Conservation (phyloP, 2,329 filamentous ascomycete genomes). For the Xylaria sp. region DNA sequence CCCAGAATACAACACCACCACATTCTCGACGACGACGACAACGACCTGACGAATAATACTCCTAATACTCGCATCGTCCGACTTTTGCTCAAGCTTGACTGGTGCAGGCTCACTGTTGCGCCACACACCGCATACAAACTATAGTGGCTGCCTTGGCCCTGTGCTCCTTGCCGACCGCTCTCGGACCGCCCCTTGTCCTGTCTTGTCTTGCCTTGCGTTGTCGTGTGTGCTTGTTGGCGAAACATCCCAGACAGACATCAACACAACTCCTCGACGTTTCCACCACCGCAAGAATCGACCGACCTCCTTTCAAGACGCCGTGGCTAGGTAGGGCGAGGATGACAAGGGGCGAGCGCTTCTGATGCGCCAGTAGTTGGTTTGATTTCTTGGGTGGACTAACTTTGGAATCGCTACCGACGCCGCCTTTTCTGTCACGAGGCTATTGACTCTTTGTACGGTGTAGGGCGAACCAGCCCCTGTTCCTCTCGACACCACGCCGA, state of each 20-base stretch:
- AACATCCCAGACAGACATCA: slow-evolving; percentile 15
- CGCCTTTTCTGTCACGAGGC: slow-evolving; percentile 4
- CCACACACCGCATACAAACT: slow-evolving; percentile 14
- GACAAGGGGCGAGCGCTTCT: slow-evolving; percentile 34
- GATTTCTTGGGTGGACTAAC: slow-evolving; percentile 23
- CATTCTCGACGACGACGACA: slow-evolving; percentile 20
- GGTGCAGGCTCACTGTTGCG: slow-evolving; percentile 15
- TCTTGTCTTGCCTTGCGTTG: slow-evolving; percentile 1
- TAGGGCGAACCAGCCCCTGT: neutral
- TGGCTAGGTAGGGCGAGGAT: slow-evolving; percentile 29
- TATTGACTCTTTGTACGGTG: slow-evolving; percentile 12
- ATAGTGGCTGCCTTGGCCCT: slow-evolving; percentile 19
- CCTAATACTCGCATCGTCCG: slow-evolving; percentile 11
- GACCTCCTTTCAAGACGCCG: slow-evolving; percentile 10
- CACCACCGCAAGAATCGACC: slow-evolving; percentile 10
- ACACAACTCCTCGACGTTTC: slow-evolving; percentile 4
- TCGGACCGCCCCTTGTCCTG: slow-evolving; percentile 28
- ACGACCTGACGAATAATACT: neutral
- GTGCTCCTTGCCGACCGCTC: slow-evolving; percentile 29
- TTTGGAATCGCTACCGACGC: slow-evolving; percentile 27
- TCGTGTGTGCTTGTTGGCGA: neutral
- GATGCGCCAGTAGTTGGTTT: slow-evolving; percentile 32
- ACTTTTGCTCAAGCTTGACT: slow-evolving; percentile 6
- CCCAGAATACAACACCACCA: slow-evolving; percentile 6
- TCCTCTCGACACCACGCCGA: neutral